Conservation (phyloP, 2,329 filamentous ascomycete species). For the Sclerotinia trifoliorum region DNA sequence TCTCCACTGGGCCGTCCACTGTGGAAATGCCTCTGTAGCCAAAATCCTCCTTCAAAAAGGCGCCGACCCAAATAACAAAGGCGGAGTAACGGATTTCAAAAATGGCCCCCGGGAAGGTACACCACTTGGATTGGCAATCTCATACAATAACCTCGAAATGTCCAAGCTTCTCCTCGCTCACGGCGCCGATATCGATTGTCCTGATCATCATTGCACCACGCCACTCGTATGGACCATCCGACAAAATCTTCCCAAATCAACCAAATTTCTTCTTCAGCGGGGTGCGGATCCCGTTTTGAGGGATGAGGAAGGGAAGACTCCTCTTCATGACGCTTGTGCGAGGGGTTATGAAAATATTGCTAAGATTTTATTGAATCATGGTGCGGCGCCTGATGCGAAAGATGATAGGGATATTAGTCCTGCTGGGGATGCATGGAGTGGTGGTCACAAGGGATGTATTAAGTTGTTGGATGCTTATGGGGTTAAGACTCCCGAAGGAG, state of each 20-base stretch:
- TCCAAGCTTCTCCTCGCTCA: constrained; percentile 17
- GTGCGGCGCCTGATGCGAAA: constrained; percentile 6
- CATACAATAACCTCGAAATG: constrained; percentile 22
- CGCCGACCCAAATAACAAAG: constrained; percentile 20
- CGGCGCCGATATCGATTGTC: constrained; percentile 19
- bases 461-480: constrained; percentile 15
- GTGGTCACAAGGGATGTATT: constrained; percentile 2
- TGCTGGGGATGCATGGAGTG: constrained; percentile 1
- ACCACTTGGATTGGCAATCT: constrained; percentile 17
- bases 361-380: constrained; percentile 17
- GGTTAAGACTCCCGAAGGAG: neutral
- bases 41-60: constrained; percentile 19
- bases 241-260: constrained; percentile 13
- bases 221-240: constrained; percentile 21
- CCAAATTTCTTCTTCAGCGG: constrained; percentile 28
- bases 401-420: constrained; percentile 17
- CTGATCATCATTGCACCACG: constrained; percentile 17
- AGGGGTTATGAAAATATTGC: constrained; percentile 16
- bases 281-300: constrained; percentile 19
- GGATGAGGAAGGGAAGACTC: constrained; percentile 19
- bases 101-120: constrained; percentile 19
- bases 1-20: constrained; percentile 22
- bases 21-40: constrained; percentile 14
- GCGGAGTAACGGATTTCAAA: constrained; percentile 11
- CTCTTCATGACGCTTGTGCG: constrained; percentile 19